Percentiles rank a stretch among this genome's conserved stretches.
phyloP scores from a whole-genome alignment of 2,329 filamentous ascomycete species.

The Fusarium subtropicale region DNA sequence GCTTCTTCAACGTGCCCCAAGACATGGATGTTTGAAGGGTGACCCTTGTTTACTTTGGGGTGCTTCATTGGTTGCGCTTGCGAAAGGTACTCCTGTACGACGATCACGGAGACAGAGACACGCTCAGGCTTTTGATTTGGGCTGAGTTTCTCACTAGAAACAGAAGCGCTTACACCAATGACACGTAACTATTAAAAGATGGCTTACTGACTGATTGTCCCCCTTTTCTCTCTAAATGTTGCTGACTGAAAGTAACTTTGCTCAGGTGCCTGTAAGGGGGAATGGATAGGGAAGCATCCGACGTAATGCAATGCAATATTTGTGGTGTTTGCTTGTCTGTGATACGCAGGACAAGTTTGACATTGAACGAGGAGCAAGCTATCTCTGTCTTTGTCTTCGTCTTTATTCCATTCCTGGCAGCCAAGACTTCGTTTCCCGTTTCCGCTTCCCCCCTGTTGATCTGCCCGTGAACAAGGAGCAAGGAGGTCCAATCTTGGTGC shows the following conservation, averaged over 20 bases:
- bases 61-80: slow-evolving; percentile 15
- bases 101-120: slow-evolving; percentile 18
- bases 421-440: slow-evolving; percentile 24
- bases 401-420: slow-evolving; percentile 31
- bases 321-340: slow-evolving; percentile 24
- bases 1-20: not conserved
- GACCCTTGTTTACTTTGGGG: slow-evolving; percentile 18
- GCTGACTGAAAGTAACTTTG: slow-evolving; percentile 9
- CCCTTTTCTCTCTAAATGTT: slow-evolving; percentile 16
- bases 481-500: slow-evolving; percentile 19
- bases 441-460: slow-evolving; percentile 27
- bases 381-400: not conserved
- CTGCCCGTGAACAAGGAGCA: slow-evolving; percentile 16
- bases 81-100: slow-evolving; percentile 3
- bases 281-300: not conserved
- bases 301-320: slow-evolving; percentile 13
- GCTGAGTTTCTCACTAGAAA: slow-evolving; percentile 16
- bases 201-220: not conserved
- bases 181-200: slow-evolving; percentile 6
- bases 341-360: slow-evolving; percentile 27
- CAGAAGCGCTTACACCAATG: slow-evolving; percentile 35
- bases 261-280: slow-evolving; percentile 5
- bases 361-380: not conserved
- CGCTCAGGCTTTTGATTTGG: slow-evolving; percentile 27
- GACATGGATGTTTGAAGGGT: slow-evolving; percentile 25